Percentiles rank a stretch among this genome's conserved stretches.
phyloP scores from a whole-genome alignment of 1,284 basidiomycete species.

The Mycosarcoma mackinlayi region DNA sequence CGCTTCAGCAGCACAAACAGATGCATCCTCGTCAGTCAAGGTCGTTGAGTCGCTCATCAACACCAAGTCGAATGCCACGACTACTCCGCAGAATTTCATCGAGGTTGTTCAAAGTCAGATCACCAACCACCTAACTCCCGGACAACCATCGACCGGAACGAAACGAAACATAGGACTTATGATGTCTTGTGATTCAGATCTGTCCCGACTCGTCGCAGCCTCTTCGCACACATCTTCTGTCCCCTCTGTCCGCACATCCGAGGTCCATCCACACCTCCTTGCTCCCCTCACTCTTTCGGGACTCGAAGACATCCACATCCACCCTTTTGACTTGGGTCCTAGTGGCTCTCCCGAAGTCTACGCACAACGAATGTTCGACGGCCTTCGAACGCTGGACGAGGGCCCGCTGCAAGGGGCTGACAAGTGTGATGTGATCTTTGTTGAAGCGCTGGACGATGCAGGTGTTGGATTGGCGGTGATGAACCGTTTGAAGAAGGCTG shows the following conservation, averaged over 20 bases:
- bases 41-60: slow-evolving; percentile 30
- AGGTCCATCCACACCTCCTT: slow-evolving; percentile 16
- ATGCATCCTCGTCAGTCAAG: slow-evolving; percentile 4
- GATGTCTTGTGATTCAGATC: slow-evolving; percentile 42
- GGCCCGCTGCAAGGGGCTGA: slow-evolving; percentile 48
- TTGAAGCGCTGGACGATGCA: slow-evolving; percentile 85
- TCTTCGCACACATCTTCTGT: not conserved
- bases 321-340: slow-evolving; percentile 74
- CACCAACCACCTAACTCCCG: slow-evolving; percentile 1
- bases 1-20: not conserved
- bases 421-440: slow-evolving; percentile 81
- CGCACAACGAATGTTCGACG: slow-evolving; percentile 87
- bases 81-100: slow-evolving; percentile 12
- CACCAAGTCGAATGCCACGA: not conserved
- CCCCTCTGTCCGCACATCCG: not conserved
- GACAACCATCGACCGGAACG: not conserved
- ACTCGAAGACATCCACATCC: slow-evolving; percentile 36
- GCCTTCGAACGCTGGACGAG: slow-evolving; percentile 81
- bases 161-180: slow-evolving; percentile 43
- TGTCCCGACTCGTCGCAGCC: slow-evolving; percentile 11
- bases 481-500: slow-evolving; percentile 97
- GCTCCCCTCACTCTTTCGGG: slow-evolving; percentile 7
- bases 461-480: slow-evolving; percentile 92
- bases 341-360: slow-evolving; percentile 75
- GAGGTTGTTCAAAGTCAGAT: slow-evolving; percentile 30